Percentiles rank a stretch among this genome's conserved stretches.
These are phyloP conservation scores for Suaeda aralocaspica DNA, from an alignment of 148 eudicot genomes.

Conservation along the genomic window DNA sequence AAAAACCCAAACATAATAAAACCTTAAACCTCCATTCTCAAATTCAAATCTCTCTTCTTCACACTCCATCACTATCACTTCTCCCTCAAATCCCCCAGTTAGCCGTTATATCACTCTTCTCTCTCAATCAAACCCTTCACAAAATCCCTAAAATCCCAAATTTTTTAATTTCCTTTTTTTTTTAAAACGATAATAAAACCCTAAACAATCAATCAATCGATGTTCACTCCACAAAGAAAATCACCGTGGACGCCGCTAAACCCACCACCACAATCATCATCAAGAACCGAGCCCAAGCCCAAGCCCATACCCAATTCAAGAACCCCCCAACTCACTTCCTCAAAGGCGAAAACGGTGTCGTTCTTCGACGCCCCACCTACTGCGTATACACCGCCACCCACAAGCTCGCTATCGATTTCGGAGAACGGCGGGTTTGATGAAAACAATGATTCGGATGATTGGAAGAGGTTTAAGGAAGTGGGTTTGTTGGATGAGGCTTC, in stretches of 20 bases:
- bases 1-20: neutral
- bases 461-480: conserved; percentile 75
- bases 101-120: no score
- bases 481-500: conserved; percentile 64
- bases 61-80: no score
- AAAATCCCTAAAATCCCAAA: no score
- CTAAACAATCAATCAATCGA: neutral
- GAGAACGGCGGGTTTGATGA: conserved; percentile 16
- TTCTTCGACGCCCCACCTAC: conserved; percentile 46
- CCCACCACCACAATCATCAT: conserved; percentile 27
- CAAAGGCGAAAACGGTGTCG: conserved; percentile 55
- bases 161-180: no score
- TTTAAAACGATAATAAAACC: neutral
- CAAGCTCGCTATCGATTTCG: conserved; percentile 30
- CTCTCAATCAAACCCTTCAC: no score
- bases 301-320: neutral
- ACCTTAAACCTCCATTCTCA: neutral
- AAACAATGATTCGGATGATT: conserved; percentile 52
- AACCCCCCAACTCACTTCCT: conserved; percentile 12
- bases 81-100: no score
- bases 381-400: conserved; percentile 62
- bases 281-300: conserved; percentile 19
- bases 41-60: neutral
- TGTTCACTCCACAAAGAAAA: conserved; percentile 62
- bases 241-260: conserved; percentile 34